Percentiles rank a stretch among this genome's conserved stretches.
Evolutionary conservation across 140 eudicot species (phyloP).

Genomic region (Ambrosia hybrid): DNA sequence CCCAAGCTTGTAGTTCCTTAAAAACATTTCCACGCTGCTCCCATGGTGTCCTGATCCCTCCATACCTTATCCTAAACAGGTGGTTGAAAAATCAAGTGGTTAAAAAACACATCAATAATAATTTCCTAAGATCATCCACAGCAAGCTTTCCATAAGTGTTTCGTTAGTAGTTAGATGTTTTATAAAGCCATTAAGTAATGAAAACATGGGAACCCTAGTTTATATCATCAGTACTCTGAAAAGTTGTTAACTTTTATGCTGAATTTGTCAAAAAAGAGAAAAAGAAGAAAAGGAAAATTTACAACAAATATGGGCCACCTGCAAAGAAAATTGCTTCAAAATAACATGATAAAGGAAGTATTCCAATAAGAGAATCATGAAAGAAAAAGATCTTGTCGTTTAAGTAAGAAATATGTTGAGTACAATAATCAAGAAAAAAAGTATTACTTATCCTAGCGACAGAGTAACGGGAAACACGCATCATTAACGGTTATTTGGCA

Average conservation of each 20-base stretch:
- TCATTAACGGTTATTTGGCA: slow-evolving; percentile 4
- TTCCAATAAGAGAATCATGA: slow-evolving; percentile 5
- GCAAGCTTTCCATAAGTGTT: slow-evolving; percentile 12
- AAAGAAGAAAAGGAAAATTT: neutral
- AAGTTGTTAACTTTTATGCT: slow-evolving; percentile 8
- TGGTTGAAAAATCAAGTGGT: slow-evolving; percentile 9
- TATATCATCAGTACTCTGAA: neutral
- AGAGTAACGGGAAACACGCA: slow-evolving; percentile 6
- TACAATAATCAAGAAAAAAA: slow-evolving; percentile 8
- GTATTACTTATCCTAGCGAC: neutral
- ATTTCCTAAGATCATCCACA: neutral
- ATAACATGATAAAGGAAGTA: slow-evolving; percentile 18
- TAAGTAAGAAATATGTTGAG: neutral
- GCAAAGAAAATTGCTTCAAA: neutral
- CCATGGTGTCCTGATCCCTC: slow-evolving; percentile 58
- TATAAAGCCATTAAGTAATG: slow-evolving; percentile 2
- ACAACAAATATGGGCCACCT: slow-evolving; percentile 2
- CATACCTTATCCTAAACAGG: slow-evolving; percentile 49
- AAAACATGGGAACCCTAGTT: neutral
- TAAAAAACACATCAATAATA: slow-evolving; percentile 4
- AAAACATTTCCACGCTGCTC: slow-evolving; percentile 42
- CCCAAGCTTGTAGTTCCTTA: too few species aligned
- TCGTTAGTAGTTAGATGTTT: neutral
- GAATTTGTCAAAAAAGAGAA: neutral
- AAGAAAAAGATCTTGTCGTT: neutral